Base-by-base conservation (phyloP, 768 basidiomycete genomes). In the Termitomyces heimii region DNA sequence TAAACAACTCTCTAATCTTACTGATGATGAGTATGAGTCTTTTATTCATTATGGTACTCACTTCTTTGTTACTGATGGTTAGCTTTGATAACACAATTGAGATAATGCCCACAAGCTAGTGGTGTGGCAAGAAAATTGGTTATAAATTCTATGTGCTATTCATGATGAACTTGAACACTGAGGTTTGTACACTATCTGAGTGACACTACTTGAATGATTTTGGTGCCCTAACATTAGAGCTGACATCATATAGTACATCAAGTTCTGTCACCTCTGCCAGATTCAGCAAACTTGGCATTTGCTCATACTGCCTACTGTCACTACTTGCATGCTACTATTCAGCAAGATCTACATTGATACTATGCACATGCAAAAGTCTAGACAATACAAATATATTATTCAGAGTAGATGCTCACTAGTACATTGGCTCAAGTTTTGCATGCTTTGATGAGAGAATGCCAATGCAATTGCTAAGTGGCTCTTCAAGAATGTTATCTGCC, bases 381-480 rank as follows among this genome's bases (percentile, higher is more conserved):
- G 44, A 31, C 40, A 55, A 16, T 29, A n/a, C 8, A 55, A 47
- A 26, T 45, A 67, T 70, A 37, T 65, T 67, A 35, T 73, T 65
- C 64, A 34, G 70, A 0, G 66, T 65, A 9, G 43, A 45, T 26
- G 26, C 32, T 45, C 24, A 12, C 24, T 45, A 26, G 22, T 45
- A 12, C 24, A 22, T n/a, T 20, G 42, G 5, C 13, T 31, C 57
- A 68, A 73, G 9, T 66, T 75, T 4, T 59, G 0, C 5, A 29
- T n/a, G 26, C 31, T n/a, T 14, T 31, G 18, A 71, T 68, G 47
- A 32, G 68, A n/a, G n/a, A n/a, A n/a, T n/a, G n/a, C n/a, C n/a
- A n/a, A n/a, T n/a, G n/a, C n/a, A n/a, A n/a, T n/a, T n/a, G n/a
- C n/a, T n/a, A n/a, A n/a, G n/a, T n/a, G n/a, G n/a, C n/a, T n/a